Conservation (phyloP, 345 rosid genomes). For the Atalantia buxifolia region DNA sequence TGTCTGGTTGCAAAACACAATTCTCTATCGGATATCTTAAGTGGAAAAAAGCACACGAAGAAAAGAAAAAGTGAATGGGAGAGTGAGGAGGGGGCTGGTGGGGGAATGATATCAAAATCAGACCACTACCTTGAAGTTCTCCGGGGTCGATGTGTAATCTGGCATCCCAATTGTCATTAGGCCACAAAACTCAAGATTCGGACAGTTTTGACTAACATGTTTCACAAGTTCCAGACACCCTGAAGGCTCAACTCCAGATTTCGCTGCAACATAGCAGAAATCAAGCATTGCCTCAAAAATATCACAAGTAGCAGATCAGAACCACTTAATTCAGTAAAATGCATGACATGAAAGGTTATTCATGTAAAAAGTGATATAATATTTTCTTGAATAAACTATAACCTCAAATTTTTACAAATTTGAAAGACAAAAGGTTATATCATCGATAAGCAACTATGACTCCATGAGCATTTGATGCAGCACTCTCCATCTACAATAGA, state of each 20-base stretch:
- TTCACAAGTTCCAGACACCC: conserved; percentile 76
- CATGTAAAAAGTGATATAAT: neutral
- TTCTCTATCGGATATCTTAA: neutral
- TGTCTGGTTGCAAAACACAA: conserved; percentile 42
- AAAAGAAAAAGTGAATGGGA: neutral
- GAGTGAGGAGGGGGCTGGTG: no score
- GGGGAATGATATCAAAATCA: no score
- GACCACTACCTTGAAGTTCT: conserved; percentile 76
- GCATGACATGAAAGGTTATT: neutral
- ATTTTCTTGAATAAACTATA: neutral
- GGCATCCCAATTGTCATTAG: conserved; percentile 97
- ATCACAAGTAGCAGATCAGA: neutral
- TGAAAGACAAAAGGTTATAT: neutral
- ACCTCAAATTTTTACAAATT: neutral
- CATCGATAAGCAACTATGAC: neutral
- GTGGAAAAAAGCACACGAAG: neutral
- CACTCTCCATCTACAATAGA: neutral
- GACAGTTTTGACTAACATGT: conserved; percentile 60
- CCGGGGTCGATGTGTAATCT: conserved; percentile 90
- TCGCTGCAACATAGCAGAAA: conserved; percentile 52
- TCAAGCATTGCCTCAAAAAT: conserved; percentile 1
- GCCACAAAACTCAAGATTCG: conserved; percentile 79
- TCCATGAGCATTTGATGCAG: neutral
- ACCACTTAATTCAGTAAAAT: neutral
- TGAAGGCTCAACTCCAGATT: conserved; percentile 86